Conservation (phyloP, 768 basidiomycete species). For the Boletus rubroflammeus region DNA sequence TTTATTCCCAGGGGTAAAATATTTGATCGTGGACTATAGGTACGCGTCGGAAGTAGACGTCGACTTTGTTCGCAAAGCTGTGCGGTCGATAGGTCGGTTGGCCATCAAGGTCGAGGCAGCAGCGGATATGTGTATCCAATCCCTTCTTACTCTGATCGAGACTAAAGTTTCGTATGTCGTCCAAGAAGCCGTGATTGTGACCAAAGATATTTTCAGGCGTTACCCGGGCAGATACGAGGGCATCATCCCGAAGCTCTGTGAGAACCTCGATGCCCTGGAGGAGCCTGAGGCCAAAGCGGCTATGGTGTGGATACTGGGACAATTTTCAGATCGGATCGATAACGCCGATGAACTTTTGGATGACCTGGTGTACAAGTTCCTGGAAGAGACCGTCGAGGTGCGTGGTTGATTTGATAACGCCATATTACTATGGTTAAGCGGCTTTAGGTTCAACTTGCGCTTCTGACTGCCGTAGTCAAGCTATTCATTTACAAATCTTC, state of each 20-base stretch:
- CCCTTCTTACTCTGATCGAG: constrained; percentile 80
- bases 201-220: constrained; percentile 94
- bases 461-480: constrained; percentile 93
- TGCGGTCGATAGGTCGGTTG: constrained; percentile 94
- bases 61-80: constrained; percentile 97
- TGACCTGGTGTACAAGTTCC: constrained; percentile 81
- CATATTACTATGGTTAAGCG: neutral
- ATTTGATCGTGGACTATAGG: constrained; percentile 36
- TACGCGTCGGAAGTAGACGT: constrained; percentile 98
- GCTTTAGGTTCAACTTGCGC: constrained; percentile 85
- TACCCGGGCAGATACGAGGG: constrained; percentile 98
- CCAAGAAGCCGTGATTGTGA: constrained; percentile 96
- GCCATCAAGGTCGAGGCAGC: constrained; percentile 94
- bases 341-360: constrained; percentile 95
- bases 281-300: constrained; percentile 96
- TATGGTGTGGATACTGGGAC: constrained; percentile 97
- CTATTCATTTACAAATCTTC: constrained; percentile 87
- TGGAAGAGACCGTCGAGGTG: constrained; percentile 94
- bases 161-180: constrained; percentile 96
- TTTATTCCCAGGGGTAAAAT: neutral
- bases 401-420: constrained; percentile 15
- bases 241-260: constrained; percentile 90
- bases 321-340: constrained; percentile 93
- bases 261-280: constrained; percentile 86
- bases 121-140: constrained; percentile 86